These are phyloP conservation scores for Nannochloropsis granulata DNA, from an alignment of 108 stramenopile species.

Conservation along the genomic window DNA sequence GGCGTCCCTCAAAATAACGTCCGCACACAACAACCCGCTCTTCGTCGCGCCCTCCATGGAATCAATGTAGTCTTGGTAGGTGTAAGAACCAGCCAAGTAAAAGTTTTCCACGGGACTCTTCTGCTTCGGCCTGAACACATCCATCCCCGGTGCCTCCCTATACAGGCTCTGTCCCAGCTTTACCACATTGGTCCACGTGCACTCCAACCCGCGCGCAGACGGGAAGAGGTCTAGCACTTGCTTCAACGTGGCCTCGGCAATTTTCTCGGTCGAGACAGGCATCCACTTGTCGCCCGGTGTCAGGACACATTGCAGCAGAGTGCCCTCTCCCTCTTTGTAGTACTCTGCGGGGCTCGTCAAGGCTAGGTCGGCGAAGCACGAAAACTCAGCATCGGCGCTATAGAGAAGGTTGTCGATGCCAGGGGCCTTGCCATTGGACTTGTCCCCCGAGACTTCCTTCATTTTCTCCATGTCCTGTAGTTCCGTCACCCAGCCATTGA, in stretches of 20 bases:
- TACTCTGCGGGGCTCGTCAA: conserved; percentile 72
- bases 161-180: conserved; percentile 80
- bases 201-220: conserved; percentile 68
- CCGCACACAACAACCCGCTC: conserved; percentile 78
- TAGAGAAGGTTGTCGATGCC: conserved; percentile 90
- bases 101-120: conserved; percentile 88
- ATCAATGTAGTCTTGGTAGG: conserved; percentile 84
- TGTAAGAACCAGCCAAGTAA: conserved; percentile 88
- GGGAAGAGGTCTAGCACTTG: conserved; percentile 60
- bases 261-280: conserved; percentile 32
- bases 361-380: conserved; percentile 89
- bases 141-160: conserved; percentile 83
- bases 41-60: conserved; percentile 94
- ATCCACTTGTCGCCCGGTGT: conserved; percentile 40
- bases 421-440: conserved; percentile 60
- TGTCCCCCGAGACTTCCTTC: conserved; percentile 71
- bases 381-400: conserved; percentile 87
- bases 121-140: conserved; percentile 77
- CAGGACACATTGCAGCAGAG: conserved; percentile 37
- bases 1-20: conserved; percentile 74
- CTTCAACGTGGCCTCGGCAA: conserved; percentile 26
- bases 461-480: conserved; percentile 63
- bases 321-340: conserved; percentile 75
- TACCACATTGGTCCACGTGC: conserved; percentile 85
- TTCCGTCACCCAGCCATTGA: conserved; percentile 94